Percentiles rank a stretch among this genome's conserved stretches.
These are phyloP conservation scores for Russula dissimulans DNA, from an alignment of 768 basidiomycete species.

Conservation along the genomic window DNA sequence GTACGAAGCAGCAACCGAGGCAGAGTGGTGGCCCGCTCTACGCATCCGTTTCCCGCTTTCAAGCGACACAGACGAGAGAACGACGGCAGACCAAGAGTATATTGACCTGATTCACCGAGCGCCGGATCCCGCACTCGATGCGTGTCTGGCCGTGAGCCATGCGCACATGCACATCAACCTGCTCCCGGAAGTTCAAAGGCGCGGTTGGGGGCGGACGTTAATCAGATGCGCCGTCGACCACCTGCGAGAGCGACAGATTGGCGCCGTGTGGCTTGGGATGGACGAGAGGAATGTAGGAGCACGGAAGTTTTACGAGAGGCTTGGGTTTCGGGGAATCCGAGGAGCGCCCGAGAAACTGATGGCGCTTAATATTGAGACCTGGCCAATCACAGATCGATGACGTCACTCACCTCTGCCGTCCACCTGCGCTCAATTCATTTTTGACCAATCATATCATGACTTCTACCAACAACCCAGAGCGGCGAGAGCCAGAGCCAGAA, in stretches of 20 bases:
- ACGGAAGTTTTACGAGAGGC: slow-evolving; percentile 46
- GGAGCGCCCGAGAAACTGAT: slow-evolving; percentile 42
- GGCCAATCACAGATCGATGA: not conserved
- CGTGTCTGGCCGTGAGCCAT: slow-evolving; percentile 53
- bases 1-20: slow-evolving; percentile 46
- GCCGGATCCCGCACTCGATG: slow-evolving; percentile 34
- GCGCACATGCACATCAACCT: slow-evolving; percentile 75
- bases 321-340: slow-evolving; percentile 53
- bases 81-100: slow-evolving; percentile 33
- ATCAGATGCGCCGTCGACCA: slow-evolving; percentile 45
- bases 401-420: too few relatives aligned
- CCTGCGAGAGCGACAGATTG: slow-evolving; percentile 38
- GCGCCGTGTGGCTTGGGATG: slow-evolving; percentile 59
- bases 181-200: slow-evolving; percentile 52
- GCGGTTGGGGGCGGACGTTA: slow-evolving; percentile 63
- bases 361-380: slow-evolving; percentile 43
- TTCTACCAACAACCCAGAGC: not conserved
- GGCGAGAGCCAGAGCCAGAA: not conserved
- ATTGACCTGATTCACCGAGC: slow-evolving; percentile 30
- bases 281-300: slow-evolving; percentile 55
- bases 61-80: slow-evolving; percentile 16
- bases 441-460: not conserved
- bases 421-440: too few relatives aligned
- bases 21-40: slow-evolving; percentile 60
- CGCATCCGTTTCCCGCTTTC: slow-evolving; percentile 43